These are phyloP conservation scores for Fonsecaea erecta DNA, from an alignment of 2,329 filamentous ascomycete genomes.

Conservation along the genomic window DNA sequence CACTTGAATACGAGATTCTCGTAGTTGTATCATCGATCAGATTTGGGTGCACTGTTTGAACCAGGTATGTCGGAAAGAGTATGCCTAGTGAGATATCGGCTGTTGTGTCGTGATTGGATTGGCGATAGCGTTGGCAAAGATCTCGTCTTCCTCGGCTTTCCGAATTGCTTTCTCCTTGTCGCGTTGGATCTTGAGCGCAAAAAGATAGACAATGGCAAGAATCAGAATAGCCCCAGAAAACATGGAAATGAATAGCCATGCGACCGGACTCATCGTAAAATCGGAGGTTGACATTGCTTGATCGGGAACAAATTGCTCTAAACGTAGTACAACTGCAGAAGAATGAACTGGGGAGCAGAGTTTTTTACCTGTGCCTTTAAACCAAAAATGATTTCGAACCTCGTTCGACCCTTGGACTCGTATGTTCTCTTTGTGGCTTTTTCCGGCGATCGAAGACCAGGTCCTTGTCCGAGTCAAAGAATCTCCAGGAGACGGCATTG, in stretches of 20 bases:
- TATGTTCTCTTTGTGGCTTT: slow-evolving; percentile 13
- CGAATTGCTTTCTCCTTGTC: slow-evolving; percentile 22
- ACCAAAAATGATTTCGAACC: neutral
- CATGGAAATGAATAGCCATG: slow-evolving; percentile 28
- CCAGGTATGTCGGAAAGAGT: neutral
- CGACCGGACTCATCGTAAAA: slow-evolving; percentile 25
- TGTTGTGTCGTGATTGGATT: slow-evolving; percentile 23
- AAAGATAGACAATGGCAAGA: slow-evolving; percentile 28
- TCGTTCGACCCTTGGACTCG: neutral
- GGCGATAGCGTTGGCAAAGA: slow-evolving; percentile 24
- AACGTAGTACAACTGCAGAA: neutral
- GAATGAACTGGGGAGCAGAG: neutral
- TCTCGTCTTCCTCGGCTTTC: slow-evolving; percentile 25
- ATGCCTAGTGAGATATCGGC: neutral
- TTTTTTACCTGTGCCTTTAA: neutral
- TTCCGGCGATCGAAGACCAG: slow-evolving; percentile 8
- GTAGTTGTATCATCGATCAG: too few relatives aligned
- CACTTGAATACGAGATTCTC: too few relatives aligned
- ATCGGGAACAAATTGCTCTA: neutral
- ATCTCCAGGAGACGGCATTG: neutral
- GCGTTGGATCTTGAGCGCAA: slow-evolving; percentile 18
- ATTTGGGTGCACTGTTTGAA: too few relatives aligned
- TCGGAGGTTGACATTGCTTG: slow-evolving; percentile 18
- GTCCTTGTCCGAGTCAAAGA: neutral
- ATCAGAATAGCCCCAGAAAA: slow-evolving; percentile 29